Percentiles rank a stretch among this genome's conserved stretches.
phyloP scores from a whole-genome alignment of 257 asterid genomes.

The Solanum habrochaites region DNA sequence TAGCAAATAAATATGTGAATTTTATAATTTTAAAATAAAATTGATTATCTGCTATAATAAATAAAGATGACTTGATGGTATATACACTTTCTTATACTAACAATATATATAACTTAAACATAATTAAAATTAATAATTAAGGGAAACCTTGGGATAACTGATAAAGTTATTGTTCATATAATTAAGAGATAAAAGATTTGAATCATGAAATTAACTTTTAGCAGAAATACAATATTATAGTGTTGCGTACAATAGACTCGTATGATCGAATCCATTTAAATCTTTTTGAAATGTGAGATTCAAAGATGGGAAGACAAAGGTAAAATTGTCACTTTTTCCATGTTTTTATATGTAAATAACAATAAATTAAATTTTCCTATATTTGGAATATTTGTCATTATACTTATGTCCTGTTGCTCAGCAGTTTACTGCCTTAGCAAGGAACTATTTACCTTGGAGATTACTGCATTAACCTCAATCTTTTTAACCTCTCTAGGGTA shows the following conservation, averaged over 20 bases:
- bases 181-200: background rate
- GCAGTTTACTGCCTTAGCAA: background rate
- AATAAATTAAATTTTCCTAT: background rate
- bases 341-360: background rate
- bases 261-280: background rate
- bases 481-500: background rate
- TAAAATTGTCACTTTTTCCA: background rate
- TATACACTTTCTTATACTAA: background rate
- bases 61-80: background rate
- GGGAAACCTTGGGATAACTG: background rate
- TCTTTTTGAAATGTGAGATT: background rate
- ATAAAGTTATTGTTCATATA: background rate
- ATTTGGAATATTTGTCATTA: background rate
- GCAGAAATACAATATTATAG: background rate
- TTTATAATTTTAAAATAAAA: background rate
- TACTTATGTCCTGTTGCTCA: background rate
- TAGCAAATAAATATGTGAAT: background rate
- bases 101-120: background rate
- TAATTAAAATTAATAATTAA: background rate
- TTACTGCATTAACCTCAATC: background rate
- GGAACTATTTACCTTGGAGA: background rate
- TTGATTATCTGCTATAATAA: background rate
- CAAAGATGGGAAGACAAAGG: background rate
- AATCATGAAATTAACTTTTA: background rate
- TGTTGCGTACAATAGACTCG: rapidly evolving